Percentiles rank a stretch among this genome's conserved stretches.
Evolutionary conservation across 2,329 filamentous ascomycete species (phyloP).

Genomic region (Cladosporium sp.): DNA sequence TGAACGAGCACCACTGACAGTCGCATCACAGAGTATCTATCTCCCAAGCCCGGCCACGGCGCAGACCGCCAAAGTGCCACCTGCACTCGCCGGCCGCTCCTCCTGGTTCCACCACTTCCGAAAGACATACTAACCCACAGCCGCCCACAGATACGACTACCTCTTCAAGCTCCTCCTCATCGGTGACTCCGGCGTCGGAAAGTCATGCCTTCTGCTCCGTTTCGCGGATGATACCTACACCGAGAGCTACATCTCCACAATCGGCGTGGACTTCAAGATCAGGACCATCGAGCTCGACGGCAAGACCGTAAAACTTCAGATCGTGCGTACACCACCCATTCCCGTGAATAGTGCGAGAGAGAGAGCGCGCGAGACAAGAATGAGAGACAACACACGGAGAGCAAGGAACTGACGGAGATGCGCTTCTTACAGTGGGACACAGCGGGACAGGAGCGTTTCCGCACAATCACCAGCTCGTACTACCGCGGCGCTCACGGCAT

Average conservation of each 20-base stretch:
- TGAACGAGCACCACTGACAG: conserved; percentile 16
- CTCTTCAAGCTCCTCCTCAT: conserved; percentile 99
- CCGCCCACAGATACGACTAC: conserved; percentile 87
- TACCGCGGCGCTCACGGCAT: conserved; percentile 99
- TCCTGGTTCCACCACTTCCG: background rate
- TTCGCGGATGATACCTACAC: conserved; percentile 99
- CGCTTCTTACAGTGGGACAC: conserved; percentile 81
- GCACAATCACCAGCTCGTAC: conserved; percentile 99
- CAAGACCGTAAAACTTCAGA: conserved; percentile 99
- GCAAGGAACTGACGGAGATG: conserved; percentile 13
- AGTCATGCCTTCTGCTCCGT: conserved; percentile 96
- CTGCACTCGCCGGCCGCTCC: conserved; percentile 10
- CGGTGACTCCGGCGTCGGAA: conserved; percentile 99
- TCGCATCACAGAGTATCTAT: conserved; percentile 19
- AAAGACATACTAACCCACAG: conserved; percentile 7
- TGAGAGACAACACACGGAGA: background rate
- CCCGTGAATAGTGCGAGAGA: background rate
- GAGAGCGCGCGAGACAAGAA: background rate
- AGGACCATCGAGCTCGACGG: conserved; percentile 98
- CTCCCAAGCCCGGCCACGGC: background rate
- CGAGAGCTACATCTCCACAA: conserved; percentile 99
- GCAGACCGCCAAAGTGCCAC: conserved; percentile 22
- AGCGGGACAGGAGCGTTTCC: conserved; percentile 98
- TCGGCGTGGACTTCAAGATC: conserved; percentile 99
- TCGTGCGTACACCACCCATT: conserved; percentile 63